Percentiles rank a stretch among this genome's conserved stretches.
Evolutionary conservation across 345 rosid genomes (phyloP).

Genomic region (Bretschneidera sinensis): DNA sequence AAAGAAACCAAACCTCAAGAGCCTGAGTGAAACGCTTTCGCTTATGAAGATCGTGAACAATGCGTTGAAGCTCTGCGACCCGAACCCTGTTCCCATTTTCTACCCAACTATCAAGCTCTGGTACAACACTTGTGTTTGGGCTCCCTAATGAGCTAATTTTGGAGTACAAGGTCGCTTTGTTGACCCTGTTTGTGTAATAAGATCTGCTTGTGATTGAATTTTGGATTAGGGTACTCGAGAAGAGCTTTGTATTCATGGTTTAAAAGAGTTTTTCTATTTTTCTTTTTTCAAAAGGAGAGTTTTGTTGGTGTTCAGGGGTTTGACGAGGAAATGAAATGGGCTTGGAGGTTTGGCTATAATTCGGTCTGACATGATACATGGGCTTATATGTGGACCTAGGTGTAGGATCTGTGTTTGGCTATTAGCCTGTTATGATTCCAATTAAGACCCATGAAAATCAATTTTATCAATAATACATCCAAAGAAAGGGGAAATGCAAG

Average conservation of each 20-base stretch:
- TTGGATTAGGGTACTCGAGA: slow-evolving; percentile 31
- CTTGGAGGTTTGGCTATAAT: too few relatives aligned
- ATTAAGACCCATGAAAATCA: too few relatives aligned
- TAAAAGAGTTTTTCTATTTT: slow-evolving; percentile 6
- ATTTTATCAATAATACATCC: too few relatives aligned
- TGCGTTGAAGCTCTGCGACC: slow-evolving; percentile 79
- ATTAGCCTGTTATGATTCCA: too few relatives aligned
- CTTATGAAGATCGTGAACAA: slow-evolving; percentile 74
- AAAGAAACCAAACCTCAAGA: slow-evolving; percentile 48
- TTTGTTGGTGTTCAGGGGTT: not conserved
- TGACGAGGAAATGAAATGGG: slow-evolving; percentile 1
- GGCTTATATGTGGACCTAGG: too few relatives aligned
- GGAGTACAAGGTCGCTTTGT: slow-evolving; percentile 57
- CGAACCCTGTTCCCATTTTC: slow-evolving; percentile 50
- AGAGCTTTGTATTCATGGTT: slow-evolving; percentile 19
- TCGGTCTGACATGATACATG: too few relatives aligned
- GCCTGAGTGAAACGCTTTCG: slow-evolving; percentile 80
- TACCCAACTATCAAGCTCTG: slow-evolving; percentile 78
- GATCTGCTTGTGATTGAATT: slow-evolving; percentile 27
- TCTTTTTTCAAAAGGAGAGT: not conserved
- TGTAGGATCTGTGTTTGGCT: too few relatives aligned
- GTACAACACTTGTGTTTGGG: slow-evolving; percentile 46
- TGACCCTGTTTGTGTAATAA: slow-evolving; percentile 57
- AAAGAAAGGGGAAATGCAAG: too few relatives aligned
- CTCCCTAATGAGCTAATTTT: slow-evolving; percentile 75